phyloP scores from a whole-genome alignment of 768 basidiomycete species.

The Trametes coccinea region DNA sequence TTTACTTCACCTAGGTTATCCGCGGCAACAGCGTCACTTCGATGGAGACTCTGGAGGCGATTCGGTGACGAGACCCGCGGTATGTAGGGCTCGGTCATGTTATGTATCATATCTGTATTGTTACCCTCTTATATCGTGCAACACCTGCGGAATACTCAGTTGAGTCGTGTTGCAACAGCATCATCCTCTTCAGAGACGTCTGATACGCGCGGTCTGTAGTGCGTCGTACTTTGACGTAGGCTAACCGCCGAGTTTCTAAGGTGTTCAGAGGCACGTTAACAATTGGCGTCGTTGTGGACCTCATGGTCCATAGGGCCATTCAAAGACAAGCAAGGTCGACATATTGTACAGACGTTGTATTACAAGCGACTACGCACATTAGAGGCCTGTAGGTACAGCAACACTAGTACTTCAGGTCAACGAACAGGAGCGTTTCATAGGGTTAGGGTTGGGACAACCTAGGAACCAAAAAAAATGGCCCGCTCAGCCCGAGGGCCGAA shows the following conservation, averaged over 20 bases:
- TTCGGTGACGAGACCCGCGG: conserved; percentile 36
- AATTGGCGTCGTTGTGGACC: too few relatives aligned
- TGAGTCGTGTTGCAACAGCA: not conserved
- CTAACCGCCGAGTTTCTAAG: too few relatives aligned
- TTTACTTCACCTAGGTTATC: conserved; percentile 65
- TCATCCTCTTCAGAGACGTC: too few relatives aligned
- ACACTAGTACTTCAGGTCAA: not conserved
- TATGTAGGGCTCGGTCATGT: conserved; percentile 21
- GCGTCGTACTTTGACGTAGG: too few relatives aligned
- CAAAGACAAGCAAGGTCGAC: too few relatives aligned
- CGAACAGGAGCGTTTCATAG: not conserved
- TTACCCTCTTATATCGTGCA: conserved; percentile 3
- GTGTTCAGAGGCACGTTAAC: too few relatives aligned
- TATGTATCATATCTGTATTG: conserved; percentile 25
- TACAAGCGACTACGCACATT: too few relatives aligned
- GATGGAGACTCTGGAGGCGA: conserved; percentile 84
- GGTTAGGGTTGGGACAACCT: conserved; percentile 24
- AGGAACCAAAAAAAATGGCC: conserved; percentile 17
- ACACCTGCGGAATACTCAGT: not conserved
- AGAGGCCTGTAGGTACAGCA: too few relatives aligned
- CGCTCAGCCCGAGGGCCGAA: conserved; percentile 28
- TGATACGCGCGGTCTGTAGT: too few relatives aligned
- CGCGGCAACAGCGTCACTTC: conserved; percentile 96
- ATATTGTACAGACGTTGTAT: too few relatives aligned
- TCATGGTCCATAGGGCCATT: too few relatives aligned